phyloP scores from a whole-genome alignment of 2,329 filamentous ascomycete species.

The Neurospora crassa region DNA sequence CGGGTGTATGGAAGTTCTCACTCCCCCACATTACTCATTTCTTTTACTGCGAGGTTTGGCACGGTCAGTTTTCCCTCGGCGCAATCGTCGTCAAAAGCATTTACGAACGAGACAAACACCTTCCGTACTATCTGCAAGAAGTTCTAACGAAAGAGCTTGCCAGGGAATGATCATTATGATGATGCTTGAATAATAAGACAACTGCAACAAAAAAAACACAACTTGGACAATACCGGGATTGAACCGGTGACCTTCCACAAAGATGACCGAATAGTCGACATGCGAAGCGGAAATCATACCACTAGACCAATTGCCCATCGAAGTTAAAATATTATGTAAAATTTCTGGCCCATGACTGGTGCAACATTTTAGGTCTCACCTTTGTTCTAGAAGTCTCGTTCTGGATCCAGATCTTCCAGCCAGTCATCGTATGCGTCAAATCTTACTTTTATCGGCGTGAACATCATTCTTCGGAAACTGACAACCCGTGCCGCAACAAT shows the following conservation, averaged over 20 bases:
- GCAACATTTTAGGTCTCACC: background rate
- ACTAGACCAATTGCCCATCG: slow-evolving; percentile 8
- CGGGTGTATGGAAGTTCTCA: background rate
- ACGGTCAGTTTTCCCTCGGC: background rate
- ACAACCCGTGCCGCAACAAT: background rate
- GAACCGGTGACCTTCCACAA: slow-evolving; percentile 14
- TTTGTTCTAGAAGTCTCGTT: background rate
- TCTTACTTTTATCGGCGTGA: background rate
- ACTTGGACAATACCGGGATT: slow-evolving; percentile 10
- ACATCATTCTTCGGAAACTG: background rate
- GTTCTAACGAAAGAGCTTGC: background rate
- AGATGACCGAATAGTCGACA: background rate
- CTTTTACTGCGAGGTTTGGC: background rate
- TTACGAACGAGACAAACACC: background rate
- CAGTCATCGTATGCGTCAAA: background rate
- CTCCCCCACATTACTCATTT: background rate
- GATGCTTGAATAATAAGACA: background rate
- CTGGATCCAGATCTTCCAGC: background rate
- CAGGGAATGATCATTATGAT: background rate
- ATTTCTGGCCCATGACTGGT: background rate
- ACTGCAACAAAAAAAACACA: background rate
- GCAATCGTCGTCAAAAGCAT: background rate
- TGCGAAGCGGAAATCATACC: slow-evolving; percentile 16
- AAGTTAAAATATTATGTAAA: too few relatives aligned
- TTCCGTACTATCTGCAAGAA: background rate